phyloP scores from a whole-genome alignment of 805 yeast genomes.

The Ogataea chonburiensis region DNA sequence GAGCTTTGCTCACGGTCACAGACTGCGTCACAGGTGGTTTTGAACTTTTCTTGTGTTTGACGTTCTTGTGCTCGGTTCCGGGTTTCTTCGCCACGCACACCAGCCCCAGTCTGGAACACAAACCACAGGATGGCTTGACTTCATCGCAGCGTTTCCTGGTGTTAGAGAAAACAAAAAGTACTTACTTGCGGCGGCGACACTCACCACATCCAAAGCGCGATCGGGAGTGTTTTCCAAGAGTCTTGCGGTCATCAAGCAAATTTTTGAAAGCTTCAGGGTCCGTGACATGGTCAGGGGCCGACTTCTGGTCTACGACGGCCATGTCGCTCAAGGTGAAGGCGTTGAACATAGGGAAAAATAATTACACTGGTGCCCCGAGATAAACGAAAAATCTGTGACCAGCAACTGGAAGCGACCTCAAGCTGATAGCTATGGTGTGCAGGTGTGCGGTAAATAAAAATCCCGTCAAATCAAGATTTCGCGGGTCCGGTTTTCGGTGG shows the following conservation, averaged over 20 bases:
- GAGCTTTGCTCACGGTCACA: background rate
- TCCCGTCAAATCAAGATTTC: no score
- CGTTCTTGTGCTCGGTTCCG: slow-evolving; percentile 9
- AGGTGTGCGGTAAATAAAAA: no score
- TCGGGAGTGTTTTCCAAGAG: slow-evolving; percentile 16
- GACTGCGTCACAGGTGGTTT: slow-evolving; percentile 1
- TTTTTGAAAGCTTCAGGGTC: slow-evolving; percentile 1
- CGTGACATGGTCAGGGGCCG: background rate
- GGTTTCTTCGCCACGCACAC: slow-evolving; percentile 29
- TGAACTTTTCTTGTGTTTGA: slow-evolving; percentile 1
- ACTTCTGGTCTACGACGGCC: slow-evolving; percentile 6
- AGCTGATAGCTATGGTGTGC: no score
- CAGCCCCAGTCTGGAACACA: slow-evolving; percentile 35
- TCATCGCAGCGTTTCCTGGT: slow-evolving; percentile 46
- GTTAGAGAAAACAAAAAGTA: slow-evolving; percentile 4
- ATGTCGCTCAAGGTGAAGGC: slow-evolving; percentile 8
- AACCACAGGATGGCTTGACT: slow-evolving; percentile 40
- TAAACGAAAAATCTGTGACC: no score
- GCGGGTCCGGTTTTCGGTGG: no score
- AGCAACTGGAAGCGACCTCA: no score
- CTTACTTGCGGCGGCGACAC: slow-evolving; percentile 21
- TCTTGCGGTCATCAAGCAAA: slow-evolving; percentile 11
- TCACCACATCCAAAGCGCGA: slow-evolving; percentile 22
- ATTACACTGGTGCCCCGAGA: no score
- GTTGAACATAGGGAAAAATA: no score